Conservation (phyloP, 1,139 yeast species). For the Blastobotrys illinoisensis region DNA sequence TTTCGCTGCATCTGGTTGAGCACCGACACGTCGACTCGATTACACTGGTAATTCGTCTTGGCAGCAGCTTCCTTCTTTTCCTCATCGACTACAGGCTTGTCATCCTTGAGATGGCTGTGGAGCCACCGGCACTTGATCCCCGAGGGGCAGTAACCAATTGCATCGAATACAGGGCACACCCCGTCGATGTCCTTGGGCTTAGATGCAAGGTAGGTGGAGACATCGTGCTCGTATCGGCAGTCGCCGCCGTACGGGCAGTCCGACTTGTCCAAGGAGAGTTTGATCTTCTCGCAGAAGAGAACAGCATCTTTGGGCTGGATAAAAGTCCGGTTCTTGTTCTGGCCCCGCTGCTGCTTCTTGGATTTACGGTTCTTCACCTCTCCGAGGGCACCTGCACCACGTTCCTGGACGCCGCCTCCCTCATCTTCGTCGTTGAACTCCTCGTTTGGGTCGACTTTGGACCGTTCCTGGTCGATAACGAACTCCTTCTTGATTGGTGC, state of each 20-base stretch:
- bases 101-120: conserved; percentile 57
- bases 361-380: conserved; percentile 38
- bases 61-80: conserved; percentile 38
- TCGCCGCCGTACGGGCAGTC: conserved; percentile 66
- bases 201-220: conserved; percentile 52
- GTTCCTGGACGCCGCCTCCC: conserved; percentile 36
- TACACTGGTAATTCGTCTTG: conserved; percentile 52
- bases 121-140: conserved; percentile 94
- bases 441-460: conserved; percentile 11
- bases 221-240: conserved; percentile 76
- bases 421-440: conserved; percentile 47
- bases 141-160: conserved; percentile 84
- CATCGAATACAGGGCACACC: conserved; percentile 73
- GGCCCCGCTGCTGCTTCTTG: conserved; percentile 63
- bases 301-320: conserved; percentile 62
- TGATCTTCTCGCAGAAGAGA: conserved; percentile 62
- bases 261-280: conserved; percentile 20
- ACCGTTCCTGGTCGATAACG: conserved; percentile 13
- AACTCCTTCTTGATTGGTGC: conserved; percentile 26
- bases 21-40: conserved; percentile 49
- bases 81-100: conserved; percentile 42
- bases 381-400: conserved; percentile 45
- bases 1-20: conserved; percentile 60
- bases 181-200: conserved; percentile 73
- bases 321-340: conserved; percentile 81